A percentile compares a stretch with the other conserved stretches of the same genome.
These are phyloP conservation scores for Sugiyamaella castrensis DNA, from an alignment of 1,139 yeast species.

Conservation along the genomic window DNA sequence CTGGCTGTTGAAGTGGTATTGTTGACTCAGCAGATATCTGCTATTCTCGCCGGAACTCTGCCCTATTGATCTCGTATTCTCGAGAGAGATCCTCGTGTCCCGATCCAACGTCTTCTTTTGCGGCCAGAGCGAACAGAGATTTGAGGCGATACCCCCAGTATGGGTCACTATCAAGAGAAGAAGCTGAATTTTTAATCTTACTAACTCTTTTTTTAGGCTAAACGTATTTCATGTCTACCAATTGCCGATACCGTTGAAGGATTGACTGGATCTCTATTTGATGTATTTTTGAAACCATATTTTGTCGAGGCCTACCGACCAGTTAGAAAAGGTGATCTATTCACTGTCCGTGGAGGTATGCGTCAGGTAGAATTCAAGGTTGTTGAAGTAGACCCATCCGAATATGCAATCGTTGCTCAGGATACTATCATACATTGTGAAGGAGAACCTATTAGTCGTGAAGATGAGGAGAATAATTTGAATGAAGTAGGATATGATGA, in stretches of 20 bases:
- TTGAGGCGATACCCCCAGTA: too few species aligned
- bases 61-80: too few species aligned
- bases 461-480: conserved; percentile 94
- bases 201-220: conserved; percentile 30
- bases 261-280: conserved; percentile 94
- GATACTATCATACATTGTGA: conserved; percentile 98
- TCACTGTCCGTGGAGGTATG: conserved; percentile 98
- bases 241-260: conserved; percentile 99
- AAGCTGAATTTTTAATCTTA: too few species aligned
- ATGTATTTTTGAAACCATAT: conserved; percentile 94
- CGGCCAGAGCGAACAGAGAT: too few species aligned
- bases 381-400: conserved; percentile 97
- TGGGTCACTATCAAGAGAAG: too few species aligned
- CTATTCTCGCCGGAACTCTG: too few species aligned
- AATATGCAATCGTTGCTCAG: conserved; percentile 96
- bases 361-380: conserved; percentile 98
- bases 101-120: too few species aligned
- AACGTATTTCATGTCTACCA: conserved; percentile 89
- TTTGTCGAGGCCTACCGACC: conserved; percentile 99
- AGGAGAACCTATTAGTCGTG: conserved; percentile 98
- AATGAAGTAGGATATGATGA: conserved; percentile 98
- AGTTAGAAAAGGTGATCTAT: conserved; percentile 94
- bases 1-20: too few species aligned
- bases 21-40: too few species aligned
- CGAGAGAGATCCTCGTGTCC: too few species aligned